These are phyloP conservation scores for Trichophyton rubrum DNA, from an alignment of 2,329 filamentous ascomycete species.

Conservation along the genomic window DNA sequence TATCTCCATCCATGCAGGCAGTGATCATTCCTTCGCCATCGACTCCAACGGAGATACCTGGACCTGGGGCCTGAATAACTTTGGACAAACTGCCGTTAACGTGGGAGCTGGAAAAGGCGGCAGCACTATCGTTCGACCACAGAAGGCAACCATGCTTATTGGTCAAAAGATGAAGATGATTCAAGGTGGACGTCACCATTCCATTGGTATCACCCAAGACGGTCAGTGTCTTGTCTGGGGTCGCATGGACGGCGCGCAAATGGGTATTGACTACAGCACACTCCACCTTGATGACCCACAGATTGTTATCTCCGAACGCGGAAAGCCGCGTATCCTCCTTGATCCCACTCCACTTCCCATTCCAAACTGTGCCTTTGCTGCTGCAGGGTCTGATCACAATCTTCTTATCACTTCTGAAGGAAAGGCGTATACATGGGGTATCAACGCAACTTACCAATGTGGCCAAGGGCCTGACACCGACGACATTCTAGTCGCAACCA, in stretches of 20 bases:
- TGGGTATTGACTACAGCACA: background rate
- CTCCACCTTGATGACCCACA: background rate
- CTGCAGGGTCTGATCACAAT: background rate
- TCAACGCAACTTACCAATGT: background rate
- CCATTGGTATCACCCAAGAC: background rate
- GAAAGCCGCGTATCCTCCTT: background rate
- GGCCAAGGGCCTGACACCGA: background rate
- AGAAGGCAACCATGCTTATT: background rate
- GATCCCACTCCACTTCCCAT: background rate
- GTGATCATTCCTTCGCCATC: background rate
- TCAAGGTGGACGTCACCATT: background rate
- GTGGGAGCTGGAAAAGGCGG: too few species aligned
- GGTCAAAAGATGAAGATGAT: background rate
- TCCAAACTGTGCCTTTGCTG: background rate
- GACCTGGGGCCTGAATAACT: background rate
- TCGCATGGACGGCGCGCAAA: background rate
- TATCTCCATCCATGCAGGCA: background rate
- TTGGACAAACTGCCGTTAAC: too few species aligned
- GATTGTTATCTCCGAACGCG: background rate
- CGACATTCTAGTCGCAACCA: background rate
- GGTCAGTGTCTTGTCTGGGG: background rate
- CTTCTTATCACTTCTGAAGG: background rate
- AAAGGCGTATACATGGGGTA: background rate
- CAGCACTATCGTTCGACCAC: too few species aligned
- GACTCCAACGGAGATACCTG: background rate